A percentile compares a stretch with the other conserved stretches of the same genome.
Conservation (phyloP, 2,329 filamentous ascomycete species). For the Periconia sp. region DNA sequence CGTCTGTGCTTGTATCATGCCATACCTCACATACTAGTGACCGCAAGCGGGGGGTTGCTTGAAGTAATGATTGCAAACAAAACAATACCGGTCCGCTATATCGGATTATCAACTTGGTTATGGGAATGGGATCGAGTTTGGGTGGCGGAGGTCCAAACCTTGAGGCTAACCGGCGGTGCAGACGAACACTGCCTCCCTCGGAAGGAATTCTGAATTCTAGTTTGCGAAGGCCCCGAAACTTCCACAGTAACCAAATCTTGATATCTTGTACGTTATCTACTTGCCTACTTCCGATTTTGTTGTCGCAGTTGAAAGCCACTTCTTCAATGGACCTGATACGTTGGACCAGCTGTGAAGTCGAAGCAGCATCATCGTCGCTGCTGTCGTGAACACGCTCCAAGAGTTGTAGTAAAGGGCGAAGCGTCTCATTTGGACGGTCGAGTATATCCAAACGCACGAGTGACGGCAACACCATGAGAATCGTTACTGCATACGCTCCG, state of each 20-base stretch:
- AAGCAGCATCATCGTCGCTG: constrained; percentile 4
- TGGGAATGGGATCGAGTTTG: constrained; percentile 5
- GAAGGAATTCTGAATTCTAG: constrained; percentile 18
- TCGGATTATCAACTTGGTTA: constrained; percentile 24
- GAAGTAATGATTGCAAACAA: constrained; percentile 10
- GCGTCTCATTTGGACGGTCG: constrained; percentile 19
- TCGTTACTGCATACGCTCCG: constrained; percentile 25
- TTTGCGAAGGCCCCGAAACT: constrained; percentile 13
- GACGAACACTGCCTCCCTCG: constrained; percentile 1
- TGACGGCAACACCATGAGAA: constrained; percentile 22
- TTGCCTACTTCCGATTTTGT: constrained; percentile 15
- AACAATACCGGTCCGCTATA: constrained; percentile 12
- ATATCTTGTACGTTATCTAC: not conserved
- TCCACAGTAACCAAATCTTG: constrained; percentile 16
- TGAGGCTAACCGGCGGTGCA: too few species aligned
- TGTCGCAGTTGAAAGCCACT: constrained; percentile 23
- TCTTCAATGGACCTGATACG: constrained; percentile 19
- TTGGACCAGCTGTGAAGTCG: constrained; percentile 9
- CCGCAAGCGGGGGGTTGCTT: constrained; percentile 18
- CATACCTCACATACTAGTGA: constrained; percentile 28
- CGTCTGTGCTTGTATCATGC: not conserved
- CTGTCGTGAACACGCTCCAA: constrained; percentile 17
- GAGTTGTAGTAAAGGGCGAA: constrained; percentile 19
- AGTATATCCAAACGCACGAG: constrained; percentile 19
- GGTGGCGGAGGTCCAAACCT: not conserved